Percentiles rank a stretch among this genome's conserved stretches.
phyloP scores from a whole-genome alignment of 441 rosid genomes.

The Breynia disticha region DNA sequence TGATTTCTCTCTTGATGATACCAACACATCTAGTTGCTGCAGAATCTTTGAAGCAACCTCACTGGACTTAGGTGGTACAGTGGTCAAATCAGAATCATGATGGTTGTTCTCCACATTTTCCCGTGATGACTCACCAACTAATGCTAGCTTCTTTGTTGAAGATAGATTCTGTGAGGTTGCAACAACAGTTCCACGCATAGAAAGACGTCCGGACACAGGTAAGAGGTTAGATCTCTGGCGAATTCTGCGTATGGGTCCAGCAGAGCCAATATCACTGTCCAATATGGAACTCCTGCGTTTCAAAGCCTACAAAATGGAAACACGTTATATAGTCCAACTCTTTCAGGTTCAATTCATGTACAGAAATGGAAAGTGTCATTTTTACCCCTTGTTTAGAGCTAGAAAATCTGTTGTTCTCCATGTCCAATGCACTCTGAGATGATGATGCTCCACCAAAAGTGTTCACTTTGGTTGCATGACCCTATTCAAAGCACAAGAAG shows the following conservation, averaged over 20 bases:
- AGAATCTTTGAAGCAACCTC: slow-evolving; percentile 77
- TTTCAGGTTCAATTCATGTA: not conserved
- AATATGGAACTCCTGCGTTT: slow-evolving; percentile 74
- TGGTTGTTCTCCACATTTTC: slow-evolving; percentile 30
- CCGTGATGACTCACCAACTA: slow-evolving; percentile 17
- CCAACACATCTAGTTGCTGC: slow-evolving; percentile 58
- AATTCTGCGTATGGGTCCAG: slow-evolving; percentile 81
- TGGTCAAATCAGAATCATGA: slow-evolving; percentile 33
- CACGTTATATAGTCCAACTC: slow-evolving; percentile 1
- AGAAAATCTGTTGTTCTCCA: slow-evolving; percentile 37
- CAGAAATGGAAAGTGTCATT: slow-evolving; percentile 6
- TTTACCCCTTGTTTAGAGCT: slow-evolving; percentile 57
- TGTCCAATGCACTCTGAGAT: slow-evolving; percentile 31
- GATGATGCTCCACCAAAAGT: slow-evolving; percentile 39
- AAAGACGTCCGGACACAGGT: slow-evolving; percentile 29
- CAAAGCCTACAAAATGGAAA: slow-evolving; percentile 41
- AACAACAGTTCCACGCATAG: slow-evolving; percentile 23
- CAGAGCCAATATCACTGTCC: slow-evolving; percentile 70
- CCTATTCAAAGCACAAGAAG: slow-evolving; percentile 26
- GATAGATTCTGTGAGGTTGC: slow-evolving; percentile 20
- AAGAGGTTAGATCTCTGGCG: slow-evolving; percentile 73
- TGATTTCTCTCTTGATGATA: slow-evolving; percentile 57
- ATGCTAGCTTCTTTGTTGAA: slow-evolving; percentile 21
- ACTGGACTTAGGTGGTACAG: slow-evolving; percentile 68
- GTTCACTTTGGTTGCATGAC: slow-evolving; percentile 19